phyloP scores from a whole-genome alignment of 2,329 filamentous ascomycete species.

The Graphiopsis chlorocephala region DNA sequence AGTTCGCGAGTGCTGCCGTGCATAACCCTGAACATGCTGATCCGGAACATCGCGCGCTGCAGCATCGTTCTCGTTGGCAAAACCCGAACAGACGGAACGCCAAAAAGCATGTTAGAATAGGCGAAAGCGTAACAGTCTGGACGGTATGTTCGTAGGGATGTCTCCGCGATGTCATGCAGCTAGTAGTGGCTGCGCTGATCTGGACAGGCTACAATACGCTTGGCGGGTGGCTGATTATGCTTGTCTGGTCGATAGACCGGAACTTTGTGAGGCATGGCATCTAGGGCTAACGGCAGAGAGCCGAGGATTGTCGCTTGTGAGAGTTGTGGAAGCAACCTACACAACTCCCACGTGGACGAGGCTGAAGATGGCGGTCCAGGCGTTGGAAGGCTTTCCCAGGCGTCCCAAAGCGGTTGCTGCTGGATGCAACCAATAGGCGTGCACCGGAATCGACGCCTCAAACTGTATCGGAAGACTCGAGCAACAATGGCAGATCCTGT shows the following conservation, averaged over 20 bases:
- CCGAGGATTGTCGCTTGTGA: background rate
- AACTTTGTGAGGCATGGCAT: background rate
- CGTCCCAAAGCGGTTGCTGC: background rate
- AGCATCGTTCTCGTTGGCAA: background rate
- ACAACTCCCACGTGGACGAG: background rate
- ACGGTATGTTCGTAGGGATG: background rate
- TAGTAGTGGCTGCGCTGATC: background rate
- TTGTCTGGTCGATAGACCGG: background rate
- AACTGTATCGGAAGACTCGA: background rate
- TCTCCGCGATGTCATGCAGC: background rate
- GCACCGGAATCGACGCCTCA: background rate
- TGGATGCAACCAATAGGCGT: background rate
- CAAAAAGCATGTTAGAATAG: background rate
- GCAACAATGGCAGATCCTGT: background rate
- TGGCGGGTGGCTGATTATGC: conserved; percentile 2
- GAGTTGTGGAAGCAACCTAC: background rate
- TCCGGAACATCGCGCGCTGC: background rate
- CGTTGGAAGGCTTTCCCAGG: background rate
- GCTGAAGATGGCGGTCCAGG: background rate
- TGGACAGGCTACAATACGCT: background rate
- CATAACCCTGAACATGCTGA: background rate
- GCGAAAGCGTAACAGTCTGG: background rate
- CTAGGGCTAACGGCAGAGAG: background rate
- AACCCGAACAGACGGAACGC: background rate
- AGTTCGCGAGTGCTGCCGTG: background rate